A percentile compares a stretch with the other conserved stretches of the same genome.
Conservation (phyloP, 2,329 filamentous ascomycete genomes). For the Cladosporium velox region DNA sequence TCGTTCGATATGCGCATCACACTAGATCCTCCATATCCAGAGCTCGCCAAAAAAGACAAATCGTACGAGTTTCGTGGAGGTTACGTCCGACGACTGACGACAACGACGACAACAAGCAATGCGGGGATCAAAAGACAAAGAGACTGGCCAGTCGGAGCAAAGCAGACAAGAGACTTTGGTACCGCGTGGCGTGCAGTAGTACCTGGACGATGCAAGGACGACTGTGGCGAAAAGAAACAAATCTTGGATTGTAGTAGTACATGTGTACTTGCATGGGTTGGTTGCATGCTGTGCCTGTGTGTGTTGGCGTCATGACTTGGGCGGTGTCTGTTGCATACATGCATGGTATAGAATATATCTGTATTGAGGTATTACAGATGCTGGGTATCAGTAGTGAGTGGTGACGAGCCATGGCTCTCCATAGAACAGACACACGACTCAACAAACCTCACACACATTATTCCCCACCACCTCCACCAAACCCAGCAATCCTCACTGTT, state of each 20-base stretch:
- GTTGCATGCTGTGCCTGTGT: neutral
- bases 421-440: neutral
- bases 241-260: neutral
- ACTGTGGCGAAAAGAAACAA: slow-evolving; percentile 1
- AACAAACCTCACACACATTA: neutral
- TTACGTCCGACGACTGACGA: neutral
- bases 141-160: slow-evolving; percentile 11
- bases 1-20: neutral
- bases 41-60: neutral
- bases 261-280: neutral
- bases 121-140: neutral
- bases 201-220: slow-evolving; percentile 7
- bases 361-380: neutral
- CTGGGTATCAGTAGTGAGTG: neutral
- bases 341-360: neutral
- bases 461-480: neutral
- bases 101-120: neutral
- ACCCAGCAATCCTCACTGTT: slow-evolving; percentile 10
- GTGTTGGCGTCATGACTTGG: slow-evolving; percentile 16
- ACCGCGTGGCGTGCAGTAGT: slow-evolving; percentile 1
- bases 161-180: slow-evolving; percentile 1
- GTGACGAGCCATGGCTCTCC: neutral
- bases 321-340: neutral
- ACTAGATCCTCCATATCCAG: neutral
- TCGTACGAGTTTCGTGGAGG: slow-evolving; percentile 34